Evolutionary conservation across 2,329 filamentous ascomycete species (phyloP), one percentile per base, ranked within the genome.

Genomic region (Lachnellula arida): DNA sequence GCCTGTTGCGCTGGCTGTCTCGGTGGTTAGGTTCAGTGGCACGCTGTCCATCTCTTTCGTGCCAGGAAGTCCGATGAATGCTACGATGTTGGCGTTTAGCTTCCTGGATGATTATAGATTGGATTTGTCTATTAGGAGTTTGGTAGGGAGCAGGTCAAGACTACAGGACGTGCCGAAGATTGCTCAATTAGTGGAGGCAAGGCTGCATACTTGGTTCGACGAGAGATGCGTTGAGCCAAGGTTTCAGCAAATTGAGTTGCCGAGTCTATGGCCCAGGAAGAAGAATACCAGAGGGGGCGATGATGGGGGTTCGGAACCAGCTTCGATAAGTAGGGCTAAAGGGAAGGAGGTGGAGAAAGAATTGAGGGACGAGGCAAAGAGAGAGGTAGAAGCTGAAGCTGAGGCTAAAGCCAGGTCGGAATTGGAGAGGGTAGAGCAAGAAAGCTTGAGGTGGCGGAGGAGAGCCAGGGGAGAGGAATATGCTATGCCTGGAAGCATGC

Each of bases 21-120:
- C 88, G 15, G 89, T 99, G 15, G 90, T 96, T 15, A 82, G 94
- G 14, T 99, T 99, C 72, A 97, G 91, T 48, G 94, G 94, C 43
- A 99, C 94, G 0, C 76, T 99, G 17, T 95, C 90, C 46, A 88
- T 97, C 46, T 96, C 91, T 1, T 96, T 97, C 68, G 90, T 96
- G 57, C 94, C 94, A 1, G 84, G 65, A 0, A 87, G 85, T 64
- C 80, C 83, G 0, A 80, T 81, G 12, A 81, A 86, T 63, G 80
- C 83, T 4, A 96, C 94, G 3, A 95, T 91, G 69, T 87, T 99
- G 71, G 90, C 90, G 0, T 97, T 99, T 72, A 95, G 91, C 55
- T 99, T 99, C 69, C 79, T 93, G 35, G 89, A 93, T 70, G 89
- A 94, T 73, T 95, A 95, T 74, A 79, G 89, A 25, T 79, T 95